These are phyloP conservation scores for Neurospora hispaniola DNA, from an alignment of 495 filamentous ascomycete species.

Conservation along the genomic window DNA sequence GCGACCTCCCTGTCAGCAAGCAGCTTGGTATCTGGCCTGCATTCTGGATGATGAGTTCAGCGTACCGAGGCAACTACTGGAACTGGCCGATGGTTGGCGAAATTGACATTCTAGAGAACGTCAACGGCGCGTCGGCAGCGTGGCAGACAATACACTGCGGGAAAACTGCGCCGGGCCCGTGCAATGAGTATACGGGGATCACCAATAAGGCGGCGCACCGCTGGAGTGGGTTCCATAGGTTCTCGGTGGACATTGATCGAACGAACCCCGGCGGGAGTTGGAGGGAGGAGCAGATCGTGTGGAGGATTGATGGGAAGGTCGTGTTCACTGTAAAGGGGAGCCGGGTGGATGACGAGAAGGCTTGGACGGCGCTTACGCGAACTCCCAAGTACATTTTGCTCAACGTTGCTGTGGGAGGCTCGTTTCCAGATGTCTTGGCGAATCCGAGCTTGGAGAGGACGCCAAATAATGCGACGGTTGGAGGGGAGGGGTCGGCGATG, in stretches of 20 bases:
- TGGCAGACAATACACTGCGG: conserved; percentile 39
- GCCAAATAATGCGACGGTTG: conserved; percentile 5
- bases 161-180: conserved; percentile 22
- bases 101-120: conserved; percentile 36
- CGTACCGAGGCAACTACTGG: conserved; percentile 21
- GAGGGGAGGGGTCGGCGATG: conserved; percentile 5
- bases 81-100: conserved; percentile 35
- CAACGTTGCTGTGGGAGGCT: conserved; percentile 39
- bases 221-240: conserved; percentile 29
- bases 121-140: conserved; percentile 28
- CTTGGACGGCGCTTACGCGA: conserved; percentile 29
- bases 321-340: conserved; percentile 23
- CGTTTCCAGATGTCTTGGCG: conserved; percentile 13
- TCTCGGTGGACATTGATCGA: conserved; percentile 31
- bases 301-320: conserved; percentile 28
- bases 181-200: conserved; percentile 33
- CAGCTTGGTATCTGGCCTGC: conserved; percentile 42
- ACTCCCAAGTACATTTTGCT: conserved; percentile 28
- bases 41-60: conserved; percentile 35
- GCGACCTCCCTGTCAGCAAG: conserved; percentile 13
- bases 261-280: conserved; percentile 17
- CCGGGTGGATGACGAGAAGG: conserved; percentile 20
- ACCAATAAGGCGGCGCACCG: conserved; percentile 14
- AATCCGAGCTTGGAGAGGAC: conserved; percentile 1
- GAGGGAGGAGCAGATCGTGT: conserved; percentile 31